Evolutionary conservation across 2,329 filamentous ascomycete genomes (phyloP).

Genomic region (Phyllosticta paracitricarpa): DNA sequence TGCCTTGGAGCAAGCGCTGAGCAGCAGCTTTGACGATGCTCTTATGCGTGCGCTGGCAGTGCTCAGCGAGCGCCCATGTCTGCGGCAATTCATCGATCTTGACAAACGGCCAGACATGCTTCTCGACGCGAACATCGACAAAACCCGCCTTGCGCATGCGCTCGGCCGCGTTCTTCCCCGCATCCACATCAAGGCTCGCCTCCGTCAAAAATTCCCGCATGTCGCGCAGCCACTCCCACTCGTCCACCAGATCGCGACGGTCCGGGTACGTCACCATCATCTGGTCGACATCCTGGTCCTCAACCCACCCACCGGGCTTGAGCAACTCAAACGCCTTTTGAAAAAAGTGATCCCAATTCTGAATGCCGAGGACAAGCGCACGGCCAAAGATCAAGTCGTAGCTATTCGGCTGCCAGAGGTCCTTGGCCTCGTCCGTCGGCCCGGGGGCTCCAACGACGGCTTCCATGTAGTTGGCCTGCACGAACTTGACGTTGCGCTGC

Average conservation of each 20-base stretch:
- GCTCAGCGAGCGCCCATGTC: neutral
- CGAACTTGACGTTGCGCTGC: neutral
- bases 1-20: neutral
- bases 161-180: neutral
- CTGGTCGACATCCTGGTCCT: conserved; percentile 21
- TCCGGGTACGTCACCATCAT: neutral
- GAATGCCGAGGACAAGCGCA: conserved; percentile 21
- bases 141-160: neutral
- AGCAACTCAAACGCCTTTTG: conserved; percentile 19
- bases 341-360: conserved; percentile 24
- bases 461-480: neutral
- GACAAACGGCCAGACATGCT: neutral
- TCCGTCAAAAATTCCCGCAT: neutral
- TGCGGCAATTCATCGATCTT: neutral
- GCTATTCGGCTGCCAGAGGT: conserved; percentile 25
- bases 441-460: neutral
- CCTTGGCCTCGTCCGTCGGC: neutral
- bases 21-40: neutral
- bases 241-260: neutral
- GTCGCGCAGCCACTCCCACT: neutral
- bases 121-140: neutral
- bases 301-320: conserved; percentile 24
- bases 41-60: neutral
- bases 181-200: neutral
- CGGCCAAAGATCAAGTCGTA: conserved; percentile 28